Percentiles rank a stretch among this genome's conserved stretches.
phyloP scores from a whole-genome alignment of 257 asterid species.

The Lithospermum erythrorhizon region DNA sequence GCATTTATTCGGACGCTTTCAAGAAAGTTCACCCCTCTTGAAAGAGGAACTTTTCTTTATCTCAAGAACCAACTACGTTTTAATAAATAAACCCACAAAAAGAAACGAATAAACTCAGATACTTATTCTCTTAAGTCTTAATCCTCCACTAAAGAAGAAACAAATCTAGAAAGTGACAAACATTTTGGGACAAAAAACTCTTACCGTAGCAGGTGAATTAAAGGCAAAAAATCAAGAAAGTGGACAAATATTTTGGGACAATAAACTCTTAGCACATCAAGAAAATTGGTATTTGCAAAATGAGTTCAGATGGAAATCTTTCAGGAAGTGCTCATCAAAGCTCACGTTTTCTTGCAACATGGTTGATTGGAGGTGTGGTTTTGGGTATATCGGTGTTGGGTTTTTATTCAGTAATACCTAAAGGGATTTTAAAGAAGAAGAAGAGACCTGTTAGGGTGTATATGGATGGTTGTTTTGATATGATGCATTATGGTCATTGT shows the following conservation, averaged over 20 bases:
- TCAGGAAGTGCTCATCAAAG: conserved; percentile 27
- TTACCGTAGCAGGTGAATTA: too few relatives aligned
- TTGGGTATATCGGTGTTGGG: conserved; percentile 63
- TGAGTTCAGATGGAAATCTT: conserved; percentile 35
- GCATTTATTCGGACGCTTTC: too few relatives aligned
- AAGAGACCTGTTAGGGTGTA: conserved; percentile 86
- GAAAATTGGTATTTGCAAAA: neutral
- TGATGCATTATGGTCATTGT: conserved; percentile 99
- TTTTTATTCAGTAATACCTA: conserved; percentile 18
- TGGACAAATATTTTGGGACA: neutral
- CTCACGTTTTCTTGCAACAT: conserved; percentile 39
- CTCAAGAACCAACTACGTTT: too few relatives aligned
- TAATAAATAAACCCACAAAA: too few relatives aligned
- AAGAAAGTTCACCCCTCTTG: too few relatives aligned
- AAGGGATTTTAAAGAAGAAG: conserved; percentile 26
- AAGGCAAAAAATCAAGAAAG: neutral
- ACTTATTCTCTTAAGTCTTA: too few relatives aligned
- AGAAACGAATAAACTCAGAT: too few relatives aligned
- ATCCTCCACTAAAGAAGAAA: too few relatives aligned
- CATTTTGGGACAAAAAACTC: neutral
- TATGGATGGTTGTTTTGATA: conserved; percentile 96
- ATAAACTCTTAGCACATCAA: too few relatives aligned
- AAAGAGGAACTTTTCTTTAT: too few relatives aligned
- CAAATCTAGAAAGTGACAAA: neutral
- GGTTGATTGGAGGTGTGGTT: conserved; percentile 65